Percentiles rank a stretch among this genome's conserved stretches.
phyloP scores from a whole-genome alignment of 2,329 filamentous ascomycete species.

The Cladosporium phlei region DNA sequence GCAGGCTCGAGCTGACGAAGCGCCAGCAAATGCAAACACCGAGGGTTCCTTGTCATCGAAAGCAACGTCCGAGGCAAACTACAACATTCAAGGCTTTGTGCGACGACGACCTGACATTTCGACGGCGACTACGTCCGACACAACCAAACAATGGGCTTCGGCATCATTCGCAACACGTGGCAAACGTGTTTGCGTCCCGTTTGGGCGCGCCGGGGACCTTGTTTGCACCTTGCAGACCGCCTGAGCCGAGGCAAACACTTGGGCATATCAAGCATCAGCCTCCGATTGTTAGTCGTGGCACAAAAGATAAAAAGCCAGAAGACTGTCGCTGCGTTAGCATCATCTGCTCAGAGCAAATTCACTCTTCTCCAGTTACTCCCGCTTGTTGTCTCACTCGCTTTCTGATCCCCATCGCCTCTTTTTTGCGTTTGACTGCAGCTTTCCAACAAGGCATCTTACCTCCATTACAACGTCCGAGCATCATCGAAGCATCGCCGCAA shows the following conservation, averaged over 20 bases:
- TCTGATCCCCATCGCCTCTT: too few species aligned
- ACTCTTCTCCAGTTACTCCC: constrained; percentile 1
- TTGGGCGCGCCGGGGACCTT: constrained; percentile 6
- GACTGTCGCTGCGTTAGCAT: not conserved
- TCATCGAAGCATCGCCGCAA: not conserved
- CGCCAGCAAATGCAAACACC: constrained; percentile 2
- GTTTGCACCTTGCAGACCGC: constrained; percentile 14
- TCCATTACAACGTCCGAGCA: too few species aligned
- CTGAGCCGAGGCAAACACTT: constrained; percentile 11
- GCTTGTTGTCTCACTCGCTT: constrained; percentile 5
- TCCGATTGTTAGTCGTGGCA: not conserved
- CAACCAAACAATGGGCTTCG: constrained; percentile 8
- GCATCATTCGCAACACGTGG: not conserved
- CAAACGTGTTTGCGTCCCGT: constrained; percentile 11
- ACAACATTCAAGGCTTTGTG: constrained; percentile 2
- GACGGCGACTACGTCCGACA: not conserved
- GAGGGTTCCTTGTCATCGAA: not conserved
- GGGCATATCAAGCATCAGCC: constrained; percentile 9
- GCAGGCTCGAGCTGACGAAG: not conserved
- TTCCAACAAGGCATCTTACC: too few species aligned
- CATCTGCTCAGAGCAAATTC: not conserved
- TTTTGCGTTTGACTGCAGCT: too few species aligned
- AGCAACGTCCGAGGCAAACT: constrained; percentile 3
- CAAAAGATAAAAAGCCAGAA: constrained; percentile 7
- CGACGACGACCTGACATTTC: constrained; percentile 1